Evolutionary conservation across 805 yeast species (phyloP), one percentile per base, ranked within the genome.

Genomic region (Priceomyces fermenticarens): DNA sequence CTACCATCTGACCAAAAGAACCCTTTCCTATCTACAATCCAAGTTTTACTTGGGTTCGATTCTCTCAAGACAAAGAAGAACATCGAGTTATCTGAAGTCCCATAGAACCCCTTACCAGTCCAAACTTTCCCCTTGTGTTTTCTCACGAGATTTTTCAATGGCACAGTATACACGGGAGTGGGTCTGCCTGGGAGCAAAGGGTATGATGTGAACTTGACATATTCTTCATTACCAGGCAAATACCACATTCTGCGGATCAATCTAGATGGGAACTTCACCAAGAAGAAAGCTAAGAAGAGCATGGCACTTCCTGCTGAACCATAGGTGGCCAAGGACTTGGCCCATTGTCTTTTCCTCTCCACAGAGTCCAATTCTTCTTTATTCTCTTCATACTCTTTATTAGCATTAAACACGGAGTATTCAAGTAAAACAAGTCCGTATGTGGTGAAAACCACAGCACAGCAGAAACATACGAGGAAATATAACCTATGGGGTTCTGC

Each of bases 1-100:
- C 96, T 72, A 11, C 95, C 96, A 60, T 88, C 95, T 27, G 93
- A 90, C 95, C 95, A 88, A 65, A 85, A 88, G 71, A 88, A 88
- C 10, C 95, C 96, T 52, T 80, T 82, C 49, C 96, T 72, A 57
- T 88, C 96, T 13, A 86, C 84, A 12, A 84, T 65, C 88, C 90
- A 87, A 16, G 86, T 88, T 17, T 50, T 55, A 3, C 49, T 46
- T n/a, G 47, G 50, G 14, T 75, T 74, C 15, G 67, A 61, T 52
- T 86, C 91, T 58, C 78, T 80, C 48, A 88, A 60, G 35, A 84
- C 76, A 55, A 86, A 83, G 71, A 84, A 81, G 59, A 87, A 87
- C 39, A 85, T 74, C 2, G 85, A 70, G 35, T 80, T 77, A 60
- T 85, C 89, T 17, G 85, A 75, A 1, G 95, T 86, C 0, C 95